Conservation (phyloP, 305 asterid genomes). For the Lippia alba region DNA sequence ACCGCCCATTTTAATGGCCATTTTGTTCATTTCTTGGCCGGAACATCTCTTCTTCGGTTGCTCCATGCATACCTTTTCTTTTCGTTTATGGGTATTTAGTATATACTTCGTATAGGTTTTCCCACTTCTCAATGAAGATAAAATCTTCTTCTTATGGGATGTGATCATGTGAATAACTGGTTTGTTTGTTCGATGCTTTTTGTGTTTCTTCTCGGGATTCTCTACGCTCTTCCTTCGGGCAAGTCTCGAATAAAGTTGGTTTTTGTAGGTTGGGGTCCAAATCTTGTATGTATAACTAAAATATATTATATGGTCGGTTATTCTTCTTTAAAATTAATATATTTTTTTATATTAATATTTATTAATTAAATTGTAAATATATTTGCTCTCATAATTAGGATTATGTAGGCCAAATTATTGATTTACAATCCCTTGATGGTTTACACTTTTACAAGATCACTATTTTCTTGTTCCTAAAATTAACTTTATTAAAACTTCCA, state of each 20-base stretch:
- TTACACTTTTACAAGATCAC: no score
- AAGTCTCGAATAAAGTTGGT: background rate
- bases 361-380: no score
- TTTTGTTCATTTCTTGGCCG: slow-evolving; percentile 29
- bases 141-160: background rate
- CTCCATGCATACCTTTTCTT: slow-evolving; percentile 27
- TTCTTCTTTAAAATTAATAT: no score
- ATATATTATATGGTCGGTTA: no score
- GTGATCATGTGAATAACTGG: background rate
- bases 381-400: no score
- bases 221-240: background rate
- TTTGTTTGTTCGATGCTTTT: background rate
- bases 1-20: slow-evolving; percentile 34
- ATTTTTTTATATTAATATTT: no score
- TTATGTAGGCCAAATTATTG: no score
- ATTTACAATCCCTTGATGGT: no score
- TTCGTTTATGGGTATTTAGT: background rate
- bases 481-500: no score
- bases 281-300: no score
- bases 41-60: background rate
- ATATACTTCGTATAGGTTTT: background rate
- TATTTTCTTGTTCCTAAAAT: no score
- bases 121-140: background rate
- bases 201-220: background rate
- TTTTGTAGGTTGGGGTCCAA: background rate